Conservation (phyloP, 345 rosid species). For the Hibiscus tridactylites region DNA sequence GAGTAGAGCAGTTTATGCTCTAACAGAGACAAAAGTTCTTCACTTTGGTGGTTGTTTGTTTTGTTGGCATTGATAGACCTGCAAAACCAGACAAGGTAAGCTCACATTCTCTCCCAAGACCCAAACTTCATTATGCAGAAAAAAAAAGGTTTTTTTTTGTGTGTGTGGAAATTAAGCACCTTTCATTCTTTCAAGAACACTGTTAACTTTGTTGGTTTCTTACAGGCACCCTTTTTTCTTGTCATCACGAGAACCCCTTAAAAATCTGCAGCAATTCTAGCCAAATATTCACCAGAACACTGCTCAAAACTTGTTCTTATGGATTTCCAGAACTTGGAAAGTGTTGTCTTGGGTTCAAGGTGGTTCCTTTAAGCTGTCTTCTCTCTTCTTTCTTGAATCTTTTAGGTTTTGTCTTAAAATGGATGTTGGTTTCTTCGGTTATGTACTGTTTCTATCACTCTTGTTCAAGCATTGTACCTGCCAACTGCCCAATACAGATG, state of each 20-base stretch:
- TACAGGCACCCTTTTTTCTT: neutral
- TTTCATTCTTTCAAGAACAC: neutral
- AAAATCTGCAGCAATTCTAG: neutral
- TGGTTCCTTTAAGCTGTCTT: constrained; percentile 8
- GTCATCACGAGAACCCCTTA: neutral
- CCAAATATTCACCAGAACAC: constrained; percentile 2
- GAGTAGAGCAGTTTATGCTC: constrained; percentile 14
- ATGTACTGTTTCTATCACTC: constrained; percentile 47
- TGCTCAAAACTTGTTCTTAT: neutral
- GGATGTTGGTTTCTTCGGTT: constrained; percentile 50
- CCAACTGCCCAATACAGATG: constrained; percentile 89
- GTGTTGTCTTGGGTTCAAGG: constrained; percentile 7
- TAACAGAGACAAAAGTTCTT: neutral
- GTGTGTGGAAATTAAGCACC: neutral
- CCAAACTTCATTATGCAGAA: neutral
- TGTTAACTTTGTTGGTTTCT: constrained; percentile 6
- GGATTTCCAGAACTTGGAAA: neutral
- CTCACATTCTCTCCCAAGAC: neutral
- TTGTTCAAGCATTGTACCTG: constrained; percentile 41
- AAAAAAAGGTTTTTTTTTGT: neutral
- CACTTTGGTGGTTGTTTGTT: neutral
- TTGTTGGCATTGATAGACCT: neutral
- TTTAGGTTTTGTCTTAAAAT: constrained; percentile 31
- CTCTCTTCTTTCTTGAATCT: constrained; percentile 14
- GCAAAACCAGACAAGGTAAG: constrained; percentile 3